Evolutionary conservation across 164 flowering plant genomes (phyloP).

Genomic region (Saururus chinensis): DNA sequence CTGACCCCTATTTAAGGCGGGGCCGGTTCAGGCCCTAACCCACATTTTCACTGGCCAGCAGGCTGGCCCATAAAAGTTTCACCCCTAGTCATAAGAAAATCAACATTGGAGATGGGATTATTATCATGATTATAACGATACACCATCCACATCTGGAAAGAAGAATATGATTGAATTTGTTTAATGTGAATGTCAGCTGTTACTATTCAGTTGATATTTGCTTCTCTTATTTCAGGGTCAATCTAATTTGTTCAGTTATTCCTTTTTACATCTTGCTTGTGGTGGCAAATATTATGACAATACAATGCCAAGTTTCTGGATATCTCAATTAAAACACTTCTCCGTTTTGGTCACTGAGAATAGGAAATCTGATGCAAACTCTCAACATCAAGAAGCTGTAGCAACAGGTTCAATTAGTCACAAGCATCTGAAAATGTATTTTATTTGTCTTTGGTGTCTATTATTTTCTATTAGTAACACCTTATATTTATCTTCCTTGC

Average conservation of each 20-base stretch:
- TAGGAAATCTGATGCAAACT: conserved; percentile 28
- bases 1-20: too few relatives aligned
- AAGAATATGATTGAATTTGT: not conserved
- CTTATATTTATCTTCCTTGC: conserved; percentile 17
- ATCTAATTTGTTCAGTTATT: conserved; percentile 20
- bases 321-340: conserved; percentile 35
- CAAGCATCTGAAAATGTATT: not conserved
- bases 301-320: conserved; percentile 38
- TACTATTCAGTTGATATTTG: not conserved
- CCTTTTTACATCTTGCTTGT: conserved; percentile 26
- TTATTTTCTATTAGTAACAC: conserved; percentile 1
- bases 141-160: not conserved
- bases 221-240: conserved; percentile 39
- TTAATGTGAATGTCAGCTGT: not conserved
- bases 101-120: too few relatives aligned
- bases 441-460: not conserved
- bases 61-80: too few relatives aligned
- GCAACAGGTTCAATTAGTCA: not conserved
- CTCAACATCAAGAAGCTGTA: conserved; percentile 24
- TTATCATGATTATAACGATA: too few relatives aligned
- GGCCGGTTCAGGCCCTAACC: too few relatives aligned
- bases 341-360: conserved; percentile 26
- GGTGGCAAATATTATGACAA: conserved; percentile 8
- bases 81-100: too few relatives aligned
- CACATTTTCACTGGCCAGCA: too few relatives aligned